Conservation (phyloP, 345 rosid genomes). For the Salix exigua region DNA sequence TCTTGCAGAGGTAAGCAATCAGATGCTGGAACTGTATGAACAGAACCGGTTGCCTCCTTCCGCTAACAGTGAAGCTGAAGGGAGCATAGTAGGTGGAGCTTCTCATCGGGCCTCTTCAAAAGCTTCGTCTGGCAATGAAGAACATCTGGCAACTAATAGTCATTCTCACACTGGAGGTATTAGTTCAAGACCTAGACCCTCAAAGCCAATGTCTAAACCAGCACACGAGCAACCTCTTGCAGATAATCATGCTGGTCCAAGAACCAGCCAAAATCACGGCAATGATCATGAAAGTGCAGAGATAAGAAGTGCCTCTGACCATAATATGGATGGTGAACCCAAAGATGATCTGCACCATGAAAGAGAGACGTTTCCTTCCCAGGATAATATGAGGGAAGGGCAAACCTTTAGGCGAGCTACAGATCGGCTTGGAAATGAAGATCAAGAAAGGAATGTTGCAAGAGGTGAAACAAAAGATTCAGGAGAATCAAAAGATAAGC, state of each 20-base stretch:
- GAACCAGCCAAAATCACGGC: constrained; percentile 9
- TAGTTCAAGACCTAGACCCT: constrained; percentile 12
- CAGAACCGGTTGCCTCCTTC: constrained; percentile 23
- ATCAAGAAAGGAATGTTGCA: constrained; percentile 13
- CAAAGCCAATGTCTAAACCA: constrained; percentile 5
- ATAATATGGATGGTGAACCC: constrained; percentile 8
- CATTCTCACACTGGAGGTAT: constrained; percentile 10
- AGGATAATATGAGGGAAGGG: constrained; percentile 8
- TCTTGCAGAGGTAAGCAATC: constrained; percentile 33
- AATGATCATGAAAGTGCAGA: constrained; percentile 12
- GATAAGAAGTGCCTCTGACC: constrained; percentile 13
- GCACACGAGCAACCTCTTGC: not conserved
- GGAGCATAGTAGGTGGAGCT: constrained; percentile 12
- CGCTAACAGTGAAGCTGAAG: constrained; percentile 21
- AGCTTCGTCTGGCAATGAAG: constrained; percentile 22
- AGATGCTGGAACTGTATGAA: constrained; percentile 30
- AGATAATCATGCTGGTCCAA: constrained; percentile 14
- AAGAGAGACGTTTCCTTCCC: not conserved
- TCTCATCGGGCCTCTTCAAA: constrained; percentile 7
- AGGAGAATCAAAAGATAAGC: constrained; percentile 16
- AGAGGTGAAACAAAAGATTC: constrained; percentile 12
- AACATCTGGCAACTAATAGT: constrained; percentile 4
- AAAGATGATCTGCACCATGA: constrained; percentile 6
- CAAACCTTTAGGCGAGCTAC: not conserved
- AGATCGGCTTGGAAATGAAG: constrained; percentile 4